Conservation (phyloP, 768 basidiomycete species). For the Termitomyces sp. region DNA sequence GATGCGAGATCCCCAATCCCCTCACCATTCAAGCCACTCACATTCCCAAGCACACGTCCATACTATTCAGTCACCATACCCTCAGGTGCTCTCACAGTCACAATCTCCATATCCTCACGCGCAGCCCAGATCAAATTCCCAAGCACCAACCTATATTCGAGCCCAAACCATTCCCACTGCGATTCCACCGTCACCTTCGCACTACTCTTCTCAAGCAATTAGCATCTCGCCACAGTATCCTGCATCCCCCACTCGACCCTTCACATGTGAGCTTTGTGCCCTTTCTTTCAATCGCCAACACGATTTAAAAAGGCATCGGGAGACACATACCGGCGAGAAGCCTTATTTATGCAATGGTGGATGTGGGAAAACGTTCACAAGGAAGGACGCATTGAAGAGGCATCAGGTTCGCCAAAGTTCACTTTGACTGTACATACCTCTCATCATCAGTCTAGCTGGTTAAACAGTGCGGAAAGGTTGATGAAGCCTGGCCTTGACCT, state of each 20-base stretch:
- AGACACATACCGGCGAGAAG: slow-evolving; percentile 84
- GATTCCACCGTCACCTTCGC: slow-evolving; percentile 18
- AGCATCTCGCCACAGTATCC: slow-evolving; percentile 48
- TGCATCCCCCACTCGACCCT: slow-evolving; percentile 58
- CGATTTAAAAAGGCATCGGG: slow-evolving; percentile 80
- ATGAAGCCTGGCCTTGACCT: slow-evolving; percentile 42
- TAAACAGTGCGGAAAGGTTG: slow-evolving; percentile 74
- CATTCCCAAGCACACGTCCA: slow-evolving; percentile 36
- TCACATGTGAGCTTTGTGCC: slow-evolving; percentile 69
- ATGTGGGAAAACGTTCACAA: slow-evolving; percentile 84
- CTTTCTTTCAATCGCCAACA: slow-evolving; percentile 85
- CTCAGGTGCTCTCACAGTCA: slow-evolving; percentile 24
- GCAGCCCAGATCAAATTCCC: slow-evolving; percentile 43
- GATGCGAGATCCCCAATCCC: slow-evolving; percentile 30
- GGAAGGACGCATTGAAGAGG: slow-evolving; percentile 83
- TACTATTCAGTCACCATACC: slow-evolving; percentile 29
- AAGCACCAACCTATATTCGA: slow-evolving; percentile 24
- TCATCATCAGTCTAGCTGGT: slow-evolving; percentile 51
- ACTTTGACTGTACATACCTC: slow-evolving; percentile 9
- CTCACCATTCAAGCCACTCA: slow-evolving; percentile 26
- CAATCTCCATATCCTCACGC: slow-evolving; percentile 28
- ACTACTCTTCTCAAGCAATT: slow-evolving; percentile 27
- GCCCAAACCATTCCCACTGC: slow-evolving; percentile 13
- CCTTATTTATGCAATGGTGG: slow-evolving; percentile 81
- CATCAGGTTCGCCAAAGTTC: slow-evolving; percentile 59